Percentiles rank a stretch among this genome's conserved stretches.
These are phyloP conservation scores for Hippophae tibetana DNA, from an alignment of 306 rosid species.

Conservation along the genomic window DNA sequence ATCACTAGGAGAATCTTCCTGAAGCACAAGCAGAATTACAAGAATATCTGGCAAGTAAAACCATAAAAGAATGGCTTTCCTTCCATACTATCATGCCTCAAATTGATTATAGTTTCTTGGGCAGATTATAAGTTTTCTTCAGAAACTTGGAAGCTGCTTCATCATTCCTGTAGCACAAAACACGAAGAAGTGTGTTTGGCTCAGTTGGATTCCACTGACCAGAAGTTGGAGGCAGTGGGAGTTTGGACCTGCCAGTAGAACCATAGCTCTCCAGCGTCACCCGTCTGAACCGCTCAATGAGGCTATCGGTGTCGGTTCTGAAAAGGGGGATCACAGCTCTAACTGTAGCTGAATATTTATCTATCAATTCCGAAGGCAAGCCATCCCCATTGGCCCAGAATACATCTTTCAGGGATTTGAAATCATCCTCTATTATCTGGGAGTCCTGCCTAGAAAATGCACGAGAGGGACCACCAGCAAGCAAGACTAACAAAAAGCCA, in stretches of 20 bases:
- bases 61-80: constrained; percentile 11
- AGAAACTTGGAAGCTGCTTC: constrained; percentile 78
- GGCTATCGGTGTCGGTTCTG: constrained; percentile 67
- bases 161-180: constrained; percentile 79
- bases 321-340: constrained; percentile 76
- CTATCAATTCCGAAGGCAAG: constrained; percentile 77
- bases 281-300: constrained; percentile 68
- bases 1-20: constrained; percentile 25
- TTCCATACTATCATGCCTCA: constrained; percentile 17
- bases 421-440: constrained; percentile 82
- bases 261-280: constrained; percentile 64
- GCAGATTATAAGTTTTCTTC: constrained; percentile 79
- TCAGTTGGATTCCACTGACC: constrained; percentile 92
- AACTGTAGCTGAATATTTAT: constrained; percentile 55
- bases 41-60: constrained; percentile 18
- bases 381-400: constrained; percentile 97
- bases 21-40: constrained; percentile 34
- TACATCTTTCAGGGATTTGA: constrained; percentile 63
- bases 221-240: constrained; percentile 90
- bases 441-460: constrained; percentile 68
- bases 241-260: constrained; percentile 73
- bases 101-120: constrained; percentile 62
- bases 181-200: constrained; percentile 85
- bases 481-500: constrained; percentile 86
- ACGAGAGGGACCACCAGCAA: constrained; percentile 96